Evolutionary conservation across 371 early-diverging fungal genomes (phyloP), one percentile per base, ranked within the genome.

Genomic region (Mucor irregularis): DNA sequence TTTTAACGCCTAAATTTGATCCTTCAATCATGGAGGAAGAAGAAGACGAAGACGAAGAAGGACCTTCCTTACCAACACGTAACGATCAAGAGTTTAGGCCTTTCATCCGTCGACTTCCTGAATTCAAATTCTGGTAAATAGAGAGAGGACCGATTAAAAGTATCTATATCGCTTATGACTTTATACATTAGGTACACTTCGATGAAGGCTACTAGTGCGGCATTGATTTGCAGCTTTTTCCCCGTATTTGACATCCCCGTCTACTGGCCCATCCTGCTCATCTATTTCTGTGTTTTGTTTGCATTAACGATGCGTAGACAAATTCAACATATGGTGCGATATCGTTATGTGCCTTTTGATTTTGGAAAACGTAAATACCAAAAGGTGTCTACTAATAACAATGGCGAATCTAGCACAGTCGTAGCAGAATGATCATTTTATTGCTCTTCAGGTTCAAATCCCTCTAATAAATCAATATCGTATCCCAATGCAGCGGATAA

Each of bases 31-130:
- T 71, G 29, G 80, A 82, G 73, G 86, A 86, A 43, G 78, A 86
- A 25, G 88, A 87, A 45, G 91, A 52, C 76, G 86, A 53, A 80
- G 82, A 72, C 53, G 89, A 86, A 55, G 92, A 90, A 53, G 90
- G 85, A 1, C 86, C 88, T 7, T 73, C 84, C 40, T 71, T 98
- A 61, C 98, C 98, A 1, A 87, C 83, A 26, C 86, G 87, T 49
- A 83, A 78, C 4, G 96, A 97, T 63, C 98, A 99, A 58, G 99
- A 99, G 75, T 99, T 99, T 66, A 83, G 89, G 49, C 99, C 99
- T 5, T 99, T 99, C 73, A 93, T 99, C 53, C 82, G 99, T 62
- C 82, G 98, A 60, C 80, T 99, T 42, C 99, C 99, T 17, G 99
- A 99, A 78, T 99, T 98, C 83, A 96, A 97, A 70, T 99, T 97